A percentile compares a stretch with the other conserved stretches of the same genome.
Evolutionary conservation across 1,139 yeast species (phyloP).

Genomic region (Diutina rugosa): DNA sequence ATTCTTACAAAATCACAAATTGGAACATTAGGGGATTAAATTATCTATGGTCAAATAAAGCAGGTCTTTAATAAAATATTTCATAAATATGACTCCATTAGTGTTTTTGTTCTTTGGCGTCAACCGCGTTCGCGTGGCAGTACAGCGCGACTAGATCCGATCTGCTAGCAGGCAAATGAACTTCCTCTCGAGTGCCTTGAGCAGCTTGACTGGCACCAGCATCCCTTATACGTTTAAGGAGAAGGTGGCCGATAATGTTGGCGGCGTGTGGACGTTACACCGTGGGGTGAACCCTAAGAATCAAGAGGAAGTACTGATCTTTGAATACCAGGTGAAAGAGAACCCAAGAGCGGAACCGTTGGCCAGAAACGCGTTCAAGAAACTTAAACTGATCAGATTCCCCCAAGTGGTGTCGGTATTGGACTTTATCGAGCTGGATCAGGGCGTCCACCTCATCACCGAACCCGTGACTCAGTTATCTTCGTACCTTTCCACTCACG

Average conservation of each 20-base stretch:
- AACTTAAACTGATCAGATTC: slow-evolving; percentile 53
- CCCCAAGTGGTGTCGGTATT: slow-evolving; percentile 67
- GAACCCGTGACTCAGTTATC: slow-evolving; percentile 62
- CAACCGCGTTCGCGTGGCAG: not conserved
- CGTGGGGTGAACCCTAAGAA: slow-evolving; percentile 33
- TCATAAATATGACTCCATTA: too few relatives aligned
- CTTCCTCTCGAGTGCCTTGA: slow-evolving; percentile 36
- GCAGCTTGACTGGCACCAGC: slow-evolving; percentile 37
- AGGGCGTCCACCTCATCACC: slow-evolving; percentile 54
- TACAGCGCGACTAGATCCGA: not conserved
- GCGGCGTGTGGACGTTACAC: slow-evolving; percentile 35
- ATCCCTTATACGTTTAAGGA: slow-evolving; percentile 48
- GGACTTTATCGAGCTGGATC: slow-evolving; percentile 60
- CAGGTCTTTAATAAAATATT: too few relatives aligned
- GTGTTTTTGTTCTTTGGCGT: not conserved
- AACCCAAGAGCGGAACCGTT: slow-evolving; percentile 19
- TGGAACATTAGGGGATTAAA: too few relatives aligned
- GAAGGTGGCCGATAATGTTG: slow-evolving; percentile 17
- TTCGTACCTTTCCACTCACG: slow-evolving; percentile 14
- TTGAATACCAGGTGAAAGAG: slow-evolving; percentile 44
- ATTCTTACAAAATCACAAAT: too few relatives aligned
- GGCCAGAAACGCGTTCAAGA: slow-evolving; percentile 54
- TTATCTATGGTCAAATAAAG: too few relatives aligned
- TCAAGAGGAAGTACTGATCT: slow-evolving; percentile 37
- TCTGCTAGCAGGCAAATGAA: not conserved